Evolutionary conservation across 2,329 filamentous ascomycete species (phyloP), one percentile per base, ranked within the genome.

Genomic region (Monilinia vaccinii-corymbosi): DNA sequence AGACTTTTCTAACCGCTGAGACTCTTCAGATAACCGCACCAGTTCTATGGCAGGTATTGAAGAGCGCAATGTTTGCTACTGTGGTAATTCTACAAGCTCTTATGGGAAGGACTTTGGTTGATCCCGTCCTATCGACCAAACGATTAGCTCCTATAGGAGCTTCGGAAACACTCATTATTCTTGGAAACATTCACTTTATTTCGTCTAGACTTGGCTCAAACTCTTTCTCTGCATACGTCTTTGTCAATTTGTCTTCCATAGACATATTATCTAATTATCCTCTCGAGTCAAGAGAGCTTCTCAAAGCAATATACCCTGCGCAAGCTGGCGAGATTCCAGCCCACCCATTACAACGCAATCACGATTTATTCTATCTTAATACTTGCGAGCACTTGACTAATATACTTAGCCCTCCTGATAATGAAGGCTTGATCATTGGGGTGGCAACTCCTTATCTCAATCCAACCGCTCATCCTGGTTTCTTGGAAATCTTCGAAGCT

Each of bases 311-410:
- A 62, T 66, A 68, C 42, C 69, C 71, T 9, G 28, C 57, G 25
- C 57, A 69, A 31, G 65, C 68, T 16, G 83, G 84, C 25, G 75
- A 78, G 34, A 84, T 89, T 32, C 84, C 87, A 9, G 72, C 74
- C 21, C 82, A 86, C 67, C 84, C 86, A 10, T 73, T 88, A 2
- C 84, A 87, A 65, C 77, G 85, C 34, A 82, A 79, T 61, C 75
- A 86, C 9, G 86, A 89, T 70, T 78, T 89, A n/a, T 89, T 84
- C 75, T 89, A 88, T 71, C 78, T 90, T 61, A 89, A 89, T 67
- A 84, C 81, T 0, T 80, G 82, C 5, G 86, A 90, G 70, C 84
- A 88, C 69, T 86, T 89, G 68, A 82, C 85, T 0, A 73, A 86
- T 13, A 73, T 80, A 3, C 73, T 89, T 4, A 75, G 81, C 0